Base-by-base conservation (phyloP, 2,329 filamentous ascomycete genomes). In the Calonectria henricotiae region DNA sequence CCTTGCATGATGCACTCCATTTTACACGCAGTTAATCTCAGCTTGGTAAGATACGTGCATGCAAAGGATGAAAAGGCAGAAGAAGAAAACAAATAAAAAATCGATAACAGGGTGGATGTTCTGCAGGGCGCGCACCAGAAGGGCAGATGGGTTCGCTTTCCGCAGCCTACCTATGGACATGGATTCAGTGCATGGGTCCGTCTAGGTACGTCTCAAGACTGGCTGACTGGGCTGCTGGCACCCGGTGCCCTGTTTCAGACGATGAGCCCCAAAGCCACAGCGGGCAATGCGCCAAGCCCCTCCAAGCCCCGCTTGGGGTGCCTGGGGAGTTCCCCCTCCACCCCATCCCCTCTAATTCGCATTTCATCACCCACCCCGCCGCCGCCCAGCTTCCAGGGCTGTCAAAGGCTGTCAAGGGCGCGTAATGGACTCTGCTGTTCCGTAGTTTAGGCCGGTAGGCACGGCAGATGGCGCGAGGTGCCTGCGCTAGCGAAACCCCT, bases 161-260 rank as follows among this genome's bases (percentile, higher is more conserved):
- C 25, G 58, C n/a, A 13, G 37, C 25, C 74, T 63, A 30, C 27
- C 32, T 35, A 5, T 6, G 35, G 35, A 71, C 74, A 69, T 76
- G 72, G 71, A 64, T 69, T 74, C 75, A 77, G 75, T 67, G 49
- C 68, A 66, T 70, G 63, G 69, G 61, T 71, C 70, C 20, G 20
- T 65, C 65, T 61, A 65, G 25, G 17, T 49, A 65, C 30, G 17
- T 49, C 44, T 43, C 54, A 25, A 63, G 66, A 54, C 67, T 20
- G 32, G 35, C 63, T 27, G 30, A 35, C 61, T 67, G 61, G 64
- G 32, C 62, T 62, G 65, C 55, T 64, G 67, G 60, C 71, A 74
- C 67, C 62, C 66, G 67, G 65, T 66, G 73, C 67, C 74, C 54
- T 72, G 76, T 77, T 77, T 77, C 75, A 77, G 74, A 75, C 70